These are phyloP conservation scores for Fraxinus floribunda DNA, from an alignment of 305 asterid genomes.

Conservation along the genomic window DNA sequence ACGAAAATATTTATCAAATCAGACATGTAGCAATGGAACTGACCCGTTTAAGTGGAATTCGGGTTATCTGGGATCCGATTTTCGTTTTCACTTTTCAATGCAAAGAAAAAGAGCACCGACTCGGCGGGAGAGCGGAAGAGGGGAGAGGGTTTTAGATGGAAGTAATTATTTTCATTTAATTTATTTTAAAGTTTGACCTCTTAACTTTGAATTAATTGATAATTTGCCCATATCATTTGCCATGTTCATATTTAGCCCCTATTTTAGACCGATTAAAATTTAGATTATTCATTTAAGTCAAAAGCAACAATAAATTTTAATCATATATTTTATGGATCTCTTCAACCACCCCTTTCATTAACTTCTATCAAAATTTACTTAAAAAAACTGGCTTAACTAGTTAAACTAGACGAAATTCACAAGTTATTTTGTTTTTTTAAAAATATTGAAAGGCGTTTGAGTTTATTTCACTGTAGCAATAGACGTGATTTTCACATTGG, in stretches of 20 bases:
- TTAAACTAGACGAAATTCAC: not conserved
- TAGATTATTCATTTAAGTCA: too few relatives aligned
- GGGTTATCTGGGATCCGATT: constrained; percentile 3
- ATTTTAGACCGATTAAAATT: not conserved
- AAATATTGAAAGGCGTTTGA: not conserved
- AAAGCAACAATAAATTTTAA: not conserved
- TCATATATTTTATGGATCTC: too few relatives aligned
- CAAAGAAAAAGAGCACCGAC: not conserved
- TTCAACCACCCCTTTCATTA: too few relatives aligned
- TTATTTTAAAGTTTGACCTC: not conserved
- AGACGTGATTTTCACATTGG: not conserved
- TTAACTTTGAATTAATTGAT: not conserved
- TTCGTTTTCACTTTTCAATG: not conserved
- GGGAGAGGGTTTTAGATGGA: constrained; percentile 30
- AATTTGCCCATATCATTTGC: not conserved
- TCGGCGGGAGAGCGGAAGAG: constrained; percentile 21
- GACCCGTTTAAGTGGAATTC: constrained; percentile 19
- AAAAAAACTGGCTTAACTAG: not conserved
- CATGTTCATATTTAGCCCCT: not conserved
- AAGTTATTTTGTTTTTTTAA: not conserved
- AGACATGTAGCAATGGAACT: not conserved
- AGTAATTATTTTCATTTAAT: not conserved
- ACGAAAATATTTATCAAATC: not conserved
- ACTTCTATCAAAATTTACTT: too few relatives aligned
- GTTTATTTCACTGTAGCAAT: not conserved